Base-by-base conservation (phyloP, 352 stramenopile species). In the Phytophthora uliginosa region DNA sequence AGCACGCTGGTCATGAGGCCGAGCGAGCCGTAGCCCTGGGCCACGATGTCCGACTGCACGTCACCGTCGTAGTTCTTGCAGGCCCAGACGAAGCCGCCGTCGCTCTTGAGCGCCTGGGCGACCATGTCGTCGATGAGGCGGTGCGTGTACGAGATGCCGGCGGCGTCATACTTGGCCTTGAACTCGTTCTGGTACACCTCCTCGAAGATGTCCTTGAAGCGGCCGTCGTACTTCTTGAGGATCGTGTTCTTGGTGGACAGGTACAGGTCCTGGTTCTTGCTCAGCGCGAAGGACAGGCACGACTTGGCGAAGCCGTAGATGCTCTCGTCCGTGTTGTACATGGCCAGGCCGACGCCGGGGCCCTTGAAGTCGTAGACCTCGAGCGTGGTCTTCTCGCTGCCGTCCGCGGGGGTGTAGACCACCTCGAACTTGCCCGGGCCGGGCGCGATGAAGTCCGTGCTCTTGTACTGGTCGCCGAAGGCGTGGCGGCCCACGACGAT, bases 1-100 rank as follows among this genome's bases (percentile, higher is more conserved):
- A 95, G 79, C 60, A 95, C 88, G 26, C 75, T 90, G 36, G 92
- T 98, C 92, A 98, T 97, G 15, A 98, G 79, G 7, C 92, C 92
- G 4, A 98, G 81, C 48, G 89, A 97, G 53, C 92, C 92, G 66
- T 91, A 98, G 28, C 90, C 92, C 79, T 98, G 92, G 2, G 92
- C 92, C 2, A 98, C 51, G 53, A 95, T 96, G 69, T 97, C 92
- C n/a, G 85, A 95, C 77, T 96, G 89, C 71, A 98, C 90, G 73
- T 98, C 92, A 31, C 90, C 92, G 69, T 98, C 92, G 75, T 98
- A 98, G 83, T 97, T 98, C 86, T 98, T 98, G 81, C 83, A 93
- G 12, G 90, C 90, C 92, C 92, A 98, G 15, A 98, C 89, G 59
- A 98, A 96, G 58, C 91, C 81, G 38, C 86, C 88, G 55, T 89